A percentile compares a stretch with the other conserved stretches of the same genome.
Conservation (phyloP, 805 yeast genomes). For the Hanseniaspora mollemarum region DNA sequence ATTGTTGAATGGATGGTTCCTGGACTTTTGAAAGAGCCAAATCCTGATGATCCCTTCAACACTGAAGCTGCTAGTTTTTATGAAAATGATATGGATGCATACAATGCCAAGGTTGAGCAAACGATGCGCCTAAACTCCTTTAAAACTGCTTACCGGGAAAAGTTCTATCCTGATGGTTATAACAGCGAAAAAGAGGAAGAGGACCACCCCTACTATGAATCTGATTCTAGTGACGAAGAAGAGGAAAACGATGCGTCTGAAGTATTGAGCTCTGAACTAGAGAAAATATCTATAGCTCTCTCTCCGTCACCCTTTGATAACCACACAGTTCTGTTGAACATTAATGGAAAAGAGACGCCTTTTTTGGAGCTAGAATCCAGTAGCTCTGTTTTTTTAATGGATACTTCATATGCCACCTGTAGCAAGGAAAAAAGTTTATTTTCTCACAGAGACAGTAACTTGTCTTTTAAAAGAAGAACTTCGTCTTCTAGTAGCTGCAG, state of each 20-base stretch:
- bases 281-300: background rate
- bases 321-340: background rate
- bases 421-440: background rate
- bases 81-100: slow-evolving; percentile 53
- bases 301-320: background rate
- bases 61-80: slow-evolving; percentile 77
- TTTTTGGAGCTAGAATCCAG: slow-evolving; percentile 16
- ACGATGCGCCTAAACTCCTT: slow-evolving; percentile 65
- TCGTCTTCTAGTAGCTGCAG: background rate
- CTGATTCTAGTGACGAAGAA: slow-evolving; percentile 23
- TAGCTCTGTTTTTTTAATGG: background rate
- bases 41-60: slow-evolving; percentile 87
- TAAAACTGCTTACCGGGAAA: slow-evolving; percentile 30
- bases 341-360: background rate
- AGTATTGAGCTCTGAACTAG: background rate
- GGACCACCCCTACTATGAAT: slow-evolving; percentile 22
- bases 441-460: background rate
- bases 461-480: background rate
- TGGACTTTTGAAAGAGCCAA: slow-evolving; percentile 81
- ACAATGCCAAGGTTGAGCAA: slow-evolving; percentile 56
- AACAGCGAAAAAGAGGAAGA: slow-evolving; percentile 29
- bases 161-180: slow-evolving; percentile 39
- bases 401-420: background rate
- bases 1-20: slow-evolving; percentile 90
- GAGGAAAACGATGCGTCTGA: slow-evolving; percentile 21